A percentile compares a stretch with the other conserved stretches of the same genome.
phyloP scores from a whole-genome alignment of 1,139 yeast genomes.

The Zhuliangozyma parablackwelliae region DNA sequence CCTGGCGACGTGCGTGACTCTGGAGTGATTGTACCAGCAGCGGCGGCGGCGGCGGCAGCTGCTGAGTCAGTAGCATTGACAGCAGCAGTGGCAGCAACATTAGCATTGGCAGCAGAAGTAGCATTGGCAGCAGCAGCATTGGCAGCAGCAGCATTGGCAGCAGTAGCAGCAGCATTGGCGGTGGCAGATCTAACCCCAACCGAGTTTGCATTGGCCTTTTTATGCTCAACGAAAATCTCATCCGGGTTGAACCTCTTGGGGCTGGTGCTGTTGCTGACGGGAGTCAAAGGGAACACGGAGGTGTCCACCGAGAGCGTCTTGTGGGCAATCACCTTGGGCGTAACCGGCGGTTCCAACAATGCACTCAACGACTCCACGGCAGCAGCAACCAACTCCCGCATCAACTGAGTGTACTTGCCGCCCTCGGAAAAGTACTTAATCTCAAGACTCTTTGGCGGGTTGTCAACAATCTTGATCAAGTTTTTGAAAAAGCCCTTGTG shows the following conservation, averaged over 20 bases:
- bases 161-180: background rate
- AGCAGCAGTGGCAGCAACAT: slow-evolving; percentile 5
- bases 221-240: slow-evolving; percentile 6
- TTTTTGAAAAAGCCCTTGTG: slow-evolving; percentile 22
- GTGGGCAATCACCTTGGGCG: slow-evolving; percentile 6
- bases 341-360: slow-evolving; percentile 9
- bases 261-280: slow-evolving; percentile 23
- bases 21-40: slow-evolving; percentile 10
- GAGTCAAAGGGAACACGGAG: slow-evolving; percentile 19
- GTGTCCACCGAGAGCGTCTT: slow-evolving; percentile 1
- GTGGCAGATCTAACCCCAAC: background rate
- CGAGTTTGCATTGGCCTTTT: background rate
- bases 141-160: slow-evolving; percentile 4
- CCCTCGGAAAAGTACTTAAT: slow-evolving; percentile 38
- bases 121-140: background rate
- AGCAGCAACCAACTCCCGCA: slow-evolving; percentile 27
- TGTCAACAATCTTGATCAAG: slow-evolving; percentile 37
- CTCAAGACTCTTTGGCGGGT: slow-evolving; percentile 44
- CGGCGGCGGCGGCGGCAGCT: background rate
- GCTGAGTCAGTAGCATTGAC: background rate
- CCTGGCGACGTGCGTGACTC: slow-evolving; percentile 10
- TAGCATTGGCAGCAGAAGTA: background rate
- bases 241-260: slow-evolving; percentile 16
- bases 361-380: slow-evolving; percentile 17
- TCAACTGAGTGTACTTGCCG: slow-evolving; percentile 32